Percentiles rank a stretch among this genome's conserved stretches.
Conservation (phyloP, 1,284 basidiomycete genomes). For the Fomitopsis schrenkii region DNA sequence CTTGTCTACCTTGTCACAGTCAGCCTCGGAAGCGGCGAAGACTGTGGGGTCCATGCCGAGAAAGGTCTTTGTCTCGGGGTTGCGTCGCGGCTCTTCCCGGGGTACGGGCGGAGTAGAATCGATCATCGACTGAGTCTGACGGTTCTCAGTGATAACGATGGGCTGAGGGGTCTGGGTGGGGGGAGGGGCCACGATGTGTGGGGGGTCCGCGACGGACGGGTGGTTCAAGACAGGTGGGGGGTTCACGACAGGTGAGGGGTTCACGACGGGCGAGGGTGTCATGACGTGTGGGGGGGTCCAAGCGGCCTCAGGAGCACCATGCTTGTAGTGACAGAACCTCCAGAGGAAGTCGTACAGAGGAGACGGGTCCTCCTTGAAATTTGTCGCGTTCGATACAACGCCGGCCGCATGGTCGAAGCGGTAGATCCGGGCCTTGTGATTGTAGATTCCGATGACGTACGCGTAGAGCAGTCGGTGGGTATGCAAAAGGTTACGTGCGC, state of each 20-base stretch:
- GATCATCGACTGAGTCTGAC: no score
- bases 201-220: no score
- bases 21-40: not conserved
- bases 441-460: constrained; percentile 12
- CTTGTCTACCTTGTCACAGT: not conserved
- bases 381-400: not conserved
- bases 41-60: not conserved
- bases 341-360: not conserved
- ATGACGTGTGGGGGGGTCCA: no score
- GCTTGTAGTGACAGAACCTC: not conserved
- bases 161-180: no score
- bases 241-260: no score
- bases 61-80: not conserved
- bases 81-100: no score
- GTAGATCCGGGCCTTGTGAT: constrained; percentile 2
- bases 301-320: no score
- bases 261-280: no score
- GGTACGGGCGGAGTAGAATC: no score
- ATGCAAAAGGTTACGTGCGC: constrained; percentile 7
- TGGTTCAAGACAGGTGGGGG: no score
- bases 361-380: not conserved
- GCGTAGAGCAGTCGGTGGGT: constrained; percentile 9
- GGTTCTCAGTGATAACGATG: no score
- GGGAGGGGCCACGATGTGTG: no score
- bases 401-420: constrained; percentile 8